Evolutionary conservation across 371 early-diverging fungal species (phyloP), one percentile per base, ranked within the genome.

Genomic region (Mycotypha africana): DNA sequence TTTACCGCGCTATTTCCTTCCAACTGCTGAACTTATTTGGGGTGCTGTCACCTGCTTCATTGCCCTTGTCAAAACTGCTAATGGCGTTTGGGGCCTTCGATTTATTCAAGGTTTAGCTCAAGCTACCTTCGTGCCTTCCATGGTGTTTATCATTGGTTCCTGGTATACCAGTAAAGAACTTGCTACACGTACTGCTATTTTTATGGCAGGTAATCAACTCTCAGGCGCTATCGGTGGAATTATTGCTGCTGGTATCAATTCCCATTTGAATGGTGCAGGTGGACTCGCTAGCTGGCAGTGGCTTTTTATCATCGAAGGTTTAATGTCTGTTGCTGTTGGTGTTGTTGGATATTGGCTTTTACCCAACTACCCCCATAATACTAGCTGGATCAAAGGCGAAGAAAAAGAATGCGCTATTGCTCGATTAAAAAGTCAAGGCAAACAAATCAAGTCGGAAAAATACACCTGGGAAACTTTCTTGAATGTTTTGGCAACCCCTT

Each of bases 91-190:
- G 19, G 75, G 71, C 19, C 60, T 76, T 19, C 79, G 89, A 19
- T 69, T 85, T 51, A 70, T 79, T 22, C 73, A 86, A 21, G 89
- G 89, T 33, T 59, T 79, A 11, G 58, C 66, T 30, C 85, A 86
- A 63, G 76, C 79, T 24, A 86, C 85, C 2, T 78, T 89, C 43
- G 82, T 84, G 30, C 90, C 89, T 10, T 89, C 86, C 16, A 79
- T 84, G 20, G 70, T 86, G 8, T 85, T 74, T 38, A 75, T 84
- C 53, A 64, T 89, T 25, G 83, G 89, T 20, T 74, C 76, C 38
- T 92, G 90, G 83, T 92, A 91, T 49, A 76, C 77, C 16, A 73
- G 79, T 14, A 56, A 73, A 23, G 93, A 93, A 54, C 70, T 79
- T 30, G 84, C 85, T n/a, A 65, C 70, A 36, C 82, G 91, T 39